Evolutionary conservation across 2,329 filamentous ascomycete species (phyloP), one percentile per base, ranked within the genome.

Genomic region (Aspergillus sergii): DNA sequence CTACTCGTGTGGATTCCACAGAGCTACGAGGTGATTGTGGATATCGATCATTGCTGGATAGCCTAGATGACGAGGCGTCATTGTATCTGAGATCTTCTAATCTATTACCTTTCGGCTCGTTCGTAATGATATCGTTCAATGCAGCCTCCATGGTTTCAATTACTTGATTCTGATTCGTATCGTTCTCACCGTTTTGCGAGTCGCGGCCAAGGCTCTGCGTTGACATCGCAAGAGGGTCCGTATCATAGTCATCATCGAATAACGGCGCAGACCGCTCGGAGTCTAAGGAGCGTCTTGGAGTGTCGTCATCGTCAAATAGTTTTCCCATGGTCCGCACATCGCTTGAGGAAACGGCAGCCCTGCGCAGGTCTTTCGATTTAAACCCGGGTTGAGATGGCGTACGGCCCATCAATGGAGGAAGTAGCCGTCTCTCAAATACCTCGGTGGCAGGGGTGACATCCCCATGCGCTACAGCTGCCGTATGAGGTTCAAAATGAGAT

Each of bases 101-200:
- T 63, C 72, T 74, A 41, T 70, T 69, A 55, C 77, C 75, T 57
- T 74, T 75, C 7, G 91, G 88, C 55, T 91, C 87, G 68, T 93
- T 89, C 68, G 93, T 93, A 83, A 99, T 91, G 66, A 99, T 99
- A 67, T 94, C 91, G 68, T 91, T 96, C 56, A 99, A 83, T 19
- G 94, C 95, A 68, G 91, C 88, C 75, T 98, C 94, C 86, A 99
- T 94, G 4, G 93, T 94, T 78, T 96, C 88, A 7, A 99, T 93
- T 32, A 97, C 90, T 64, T 90, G 86, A 0, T 86, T 91, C 71
- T 97, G 91, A 7, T 91, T 82, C 26, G 83, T 78, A 11, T 81
- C 79, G 55, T 75, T 76, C 54, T 85, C 82, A 14, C 76, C 83
- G 62, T 83, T 84, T 11, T 85, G 83, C n/a, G 81, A 82, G 48